Base-by-base conservation (phyloP, 352 stramenopile species). In the Pythium periplocum region DNA sequence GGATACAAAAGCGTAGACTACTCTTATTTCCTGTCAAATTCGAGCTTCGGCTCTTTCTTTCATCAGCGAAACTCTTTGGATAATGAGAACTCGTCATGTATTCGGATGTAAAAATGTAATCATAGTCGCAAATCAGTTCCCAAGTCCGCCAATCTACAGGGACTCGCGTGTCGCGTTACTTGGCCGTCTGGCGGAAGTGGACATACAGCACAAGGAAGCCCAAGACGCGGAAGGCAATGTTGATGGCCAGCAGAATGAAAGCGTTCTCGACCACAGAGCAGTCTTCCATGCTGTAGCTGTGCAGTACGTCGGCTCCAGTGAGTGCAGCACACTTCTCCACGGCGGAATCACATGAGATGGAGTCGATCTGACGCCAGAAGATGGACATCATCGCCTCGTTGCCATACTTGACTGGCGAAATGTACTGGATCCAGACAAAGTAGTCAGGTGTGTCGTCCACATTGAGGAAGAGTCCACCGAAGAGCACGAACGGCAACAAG, bases 381-480 rank as follows among this genome's bases (percentile, higher is more conserved):
- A 61, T 58, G 1, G 55, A 52, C 59, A 71, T 73, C 12, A 72
- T 33, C 7, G 51, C 56, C 31, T 70, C 46, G 57, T 66, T 75
- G 7, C 48, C 66, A 47, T 78, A 75, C 56, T 64, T 70, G 31
- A 78, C 44, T 2, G 66, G 63, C 31, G 65, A 75, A 6, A 75
- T 37, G 30, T 58, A 53, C 40, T 72, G 59, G 38, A 75, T 43
- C 69, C 69, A 78, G 4, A 45, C 41, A 50, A 78, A 73, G 58
- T 72, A 75, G 31, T 45, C 49, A 11, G 69, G 69, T 4, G 63
- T 71, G 37, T 48, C 66, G 6, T 56, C 41, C 11, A 41, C 55
- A 38, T 73, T 78, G 41, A 78, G 37, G 36, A 78, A 74, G 26
- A 75, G 48, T 2, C 66, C 69, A 31, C 69, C 69, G 54, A 75